Percentiles rank a stretch among this genome's conserved stretches.
These are phyloP conservation scores for Aphanomyces cochlioides DNA, from an alignment of 352 stramenopile genomes.

Conservation along the genomic window DNA sequence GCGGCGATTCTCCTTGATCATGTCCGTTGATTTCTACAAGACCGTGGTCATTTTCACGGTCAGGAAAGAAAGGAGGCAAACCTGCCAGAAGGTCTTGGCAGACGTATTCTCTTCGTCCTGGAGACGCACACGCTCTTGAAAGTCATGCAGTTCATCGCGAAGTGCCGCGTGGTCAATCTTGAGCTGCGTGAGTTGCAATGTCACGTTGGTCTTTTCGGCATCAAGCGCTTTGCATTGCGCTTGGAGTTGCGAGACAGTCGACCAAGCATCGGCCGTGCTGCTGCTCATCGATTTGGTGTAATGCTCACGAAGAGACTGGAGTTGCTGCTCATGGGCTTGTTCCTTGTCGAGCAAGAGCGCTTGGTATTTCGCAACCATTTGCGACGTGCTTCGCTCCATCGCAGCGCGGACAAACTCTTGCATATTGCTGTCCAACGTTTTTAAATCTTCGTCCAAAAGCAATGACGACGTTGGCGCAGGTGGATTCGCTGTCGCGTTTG, in stretches of 20 bases:
- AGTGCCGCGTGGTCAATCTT: slow-evolving; percentile 63
- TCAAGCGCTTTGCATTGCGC: slow-evolving; percentile 57
- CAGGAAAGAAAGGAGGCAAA: neutral
- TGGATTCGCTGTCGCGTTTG: neutral
- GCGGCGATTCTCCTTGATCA: slow-evolving; percentile 72
- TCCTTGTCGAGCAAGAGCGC: slow-evolving; percentile 26
- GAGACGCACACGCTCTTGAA: slow-evolving; percentile 65
- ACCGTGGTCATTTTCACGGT: neutral
- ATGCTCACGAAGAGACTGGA: slow-evolving; percentile 20
- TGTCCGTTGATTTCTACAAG: slow-evolving; percentile 67
- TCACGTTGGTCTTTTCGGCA: slow-evolving; percentile 56
- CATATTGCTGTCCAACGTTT: slow-evolving; percentile 24
- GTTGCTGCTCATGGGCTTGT: slow-evolving; percentile 18
- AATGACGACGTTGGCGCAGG: neutral
- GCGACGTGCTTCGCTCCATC: slow-evolving; percentile 27
- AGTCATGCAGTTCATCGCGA: slow-evolving; percentile 61
- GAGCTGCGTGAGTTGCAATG: slow-evolving; percentile 66
- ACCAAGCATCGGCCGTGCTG: slow-evolving; percentile 18
- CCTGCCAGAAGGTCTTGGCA: slow-evolving; percentile 73
- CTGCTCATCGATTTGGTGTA: slow-evolving; percentile 23
- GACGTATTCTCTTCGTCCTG: slow-evolving; percentile 72
- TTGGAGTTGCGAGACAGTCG: slow-evolving; percentile 21
- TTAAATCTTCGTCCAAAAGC: slow-evolving; percentile 10
- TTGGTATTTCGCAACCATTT: slow-evolving; percentile 31
- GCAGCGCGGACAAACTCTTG: slow-evolving; percentile 29